phyloP scores from a whole-genome alignment of 192 early-diverging fungal species.

The Backusella circina region DNA sequence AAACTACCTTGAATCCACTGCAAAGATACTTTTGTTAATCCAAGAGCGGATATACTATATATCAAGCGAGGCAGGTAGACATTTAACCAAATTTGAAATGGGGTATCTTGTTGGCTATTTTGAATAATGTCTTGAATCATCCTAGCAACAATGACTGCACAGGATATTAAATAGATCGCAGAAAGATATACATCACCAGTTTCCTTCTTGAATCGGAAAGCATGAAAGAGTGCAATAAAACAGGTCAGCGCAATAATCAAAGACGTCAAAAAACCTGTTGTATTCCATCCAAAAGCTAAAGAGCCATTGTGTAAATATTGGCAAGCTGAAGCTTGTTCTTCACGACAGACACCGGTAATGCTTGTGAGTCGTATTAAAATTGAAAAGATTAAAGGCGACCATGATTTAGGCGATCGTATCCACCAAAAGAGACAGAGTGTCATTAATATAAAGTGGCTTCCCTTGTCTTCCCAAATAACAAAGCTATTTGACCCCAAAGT shows the following conservation, averaged over 20 bases:
- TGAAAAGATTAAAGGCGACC: conserved; percentile 26
- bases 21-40: neutral
- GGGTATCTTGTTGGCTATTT: conserved; percentile 34
- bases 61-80: conserved; percentile 25
- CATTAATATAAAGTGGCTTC: conserved; percentile 63
- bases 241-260: neutral
- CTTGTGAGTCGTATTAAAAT: conserved; percentile 54
- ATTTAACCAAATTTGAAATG: conserved; percentile 7
- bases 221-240: neutral
- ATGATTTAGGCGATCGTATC: neutral
- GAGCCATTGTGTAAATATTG: conserved; percentile 18
- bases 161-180: neutral
- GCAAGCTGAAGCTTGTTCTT: conserved; percentile 83
- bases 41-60: neutral
- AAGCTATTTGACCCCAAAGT: conserved; percentile 87
- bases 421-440: conserved; percentile 52
- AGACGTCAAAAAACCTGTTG: neutral
- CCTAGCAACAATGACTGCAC: neutral
- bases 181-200: neutral
- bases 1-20: neutral
- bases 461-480: conserved; percentile 83
- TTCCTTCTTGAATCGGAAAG: neutral
- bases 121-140: conserved; percentile 21
- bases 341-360: conserved; percentile 70
- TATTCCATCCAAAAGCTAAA: conserved; percentile 4